These are phyloP conservation scores for Amaranthus cruentus DNA, from an alignment of 148 eudicot genomes.

Conservation along the genomic window DNA sequence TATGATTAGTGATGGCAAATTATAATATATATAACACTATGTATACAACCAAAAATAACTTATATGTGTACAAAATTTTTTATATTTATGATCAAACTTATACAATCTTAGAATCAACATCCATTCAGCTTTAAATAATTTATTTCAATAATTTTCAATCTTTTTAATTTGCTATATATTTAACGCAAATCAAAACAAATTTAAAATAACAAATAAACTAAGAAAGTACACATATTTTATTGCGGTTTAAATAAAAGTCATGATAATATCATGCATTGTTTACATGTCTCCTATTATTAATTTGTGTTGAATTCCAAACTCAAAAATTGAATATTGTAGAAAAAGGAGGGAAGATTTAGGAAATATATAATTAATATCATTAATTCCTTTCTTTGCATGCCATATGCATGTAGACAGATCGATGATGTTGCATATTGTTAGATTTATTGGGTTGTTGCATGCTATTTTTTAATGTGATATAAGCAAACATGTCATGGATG, in stretches of 20 bases:
- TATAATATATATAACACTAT: conserved; percentile 6
- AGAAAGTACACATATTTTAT: background rate
- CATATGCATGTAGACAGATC: background rate
- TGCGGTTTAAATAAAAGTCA: conserved; percentile 18
- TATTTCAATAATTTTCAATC: background rate
- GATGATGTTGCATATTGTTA: background rate
- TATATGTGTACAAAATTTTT: too few relatives aligned
- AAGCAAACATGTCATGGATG: too few relatives aligned
- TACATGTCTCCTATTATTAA: background rate
- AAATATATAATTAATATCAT: background rate
- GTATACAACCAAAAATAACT: background rate
- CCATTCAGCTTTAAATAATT: conserved; percentile 1
- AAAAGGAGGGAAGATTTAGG: background rate
- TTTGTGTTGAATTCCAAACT: background rate
- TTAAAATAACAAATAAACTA: too few relatives aligned
- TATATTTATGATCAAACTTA: too few relatives aligned
- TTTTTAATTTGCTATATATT: too few relatives aligned
- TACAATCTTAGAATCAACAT: conserved; percentile 6
- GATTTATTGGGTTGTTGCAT: too few relatives aligned
- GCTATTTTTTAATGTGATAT: too few relatives aligned
- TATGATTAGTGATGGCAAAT: background rate
- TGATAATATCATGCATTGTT: conserved; percentile 21
- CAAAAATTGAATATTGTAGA: conserved; percentile 7
- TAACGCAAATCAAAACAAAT: too few relatives aligned
- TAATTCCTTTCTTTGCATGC: background rate